These are phyloP conservation scores for Omphalotus guepiniiformis DNA, from an alignment of 768 basidiomycete genomes.

Conservation along the genomic window DNA sequence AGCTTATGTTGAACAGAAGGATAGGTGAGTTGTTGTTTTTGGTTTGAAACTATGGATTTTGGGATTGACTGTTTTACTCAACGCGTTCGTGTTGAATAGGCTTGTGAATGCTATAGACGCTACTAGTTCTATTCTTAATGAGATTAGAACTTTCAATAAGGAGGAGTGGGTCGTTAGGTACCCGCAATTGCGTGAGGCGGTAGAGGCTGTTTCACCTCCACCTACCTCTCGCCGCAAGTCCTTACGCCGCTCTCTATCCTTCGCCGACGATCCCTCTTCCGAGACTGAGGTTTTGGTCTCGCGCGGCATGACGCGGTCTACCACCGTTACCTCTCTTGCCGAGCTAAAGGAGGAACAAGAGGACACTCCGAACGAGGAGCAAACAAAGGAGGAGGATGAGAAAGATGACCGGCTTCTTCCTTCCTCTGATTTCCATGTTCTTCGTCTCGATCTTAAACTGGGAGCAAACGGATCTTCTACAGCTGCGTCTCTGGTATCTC, in stretches of 20 bases:
- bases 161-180: conserved; percentile 87
- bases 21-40: conserved; percentile 47
- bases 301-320: conserved; percentile 48
- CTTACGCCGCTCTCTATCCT: conserved; percentile 69
- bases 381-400: conserved; percentile 25
- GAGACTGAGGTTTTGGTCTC: conserved; percentile 61
- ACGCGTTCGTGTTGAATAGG: too few species aligned
- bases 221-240: conserved; percentile 33
- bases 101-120: conserved; percentile 75
- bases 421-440: conserved; percentile 73
- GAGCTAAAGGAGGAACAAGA: conserved; percentile 41
- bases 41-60: not conserved
- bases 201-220: conserved; percentile 23
- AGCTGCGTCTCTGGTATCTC: conserved; percentile 73
- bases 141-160: conserved; percentile 78
- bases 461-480: conserved; percentile 65
- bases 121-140: conserved; percentile 62
- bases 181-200: conserved; percentile 61
- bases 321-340: conserved; percentile 52
- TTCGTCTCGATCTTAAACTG: conserved; percentile 90
- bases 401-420: too few species aligned
- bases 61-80: too few species aligned
- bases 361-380: conserved; percentile 20
- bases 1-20: conserved; percentile 69
- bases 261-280: conserved; percentile 75